Evolutionary conservation across 345 rosid genomes (phyloP).

Genomic region (Draba incana): DNA sequence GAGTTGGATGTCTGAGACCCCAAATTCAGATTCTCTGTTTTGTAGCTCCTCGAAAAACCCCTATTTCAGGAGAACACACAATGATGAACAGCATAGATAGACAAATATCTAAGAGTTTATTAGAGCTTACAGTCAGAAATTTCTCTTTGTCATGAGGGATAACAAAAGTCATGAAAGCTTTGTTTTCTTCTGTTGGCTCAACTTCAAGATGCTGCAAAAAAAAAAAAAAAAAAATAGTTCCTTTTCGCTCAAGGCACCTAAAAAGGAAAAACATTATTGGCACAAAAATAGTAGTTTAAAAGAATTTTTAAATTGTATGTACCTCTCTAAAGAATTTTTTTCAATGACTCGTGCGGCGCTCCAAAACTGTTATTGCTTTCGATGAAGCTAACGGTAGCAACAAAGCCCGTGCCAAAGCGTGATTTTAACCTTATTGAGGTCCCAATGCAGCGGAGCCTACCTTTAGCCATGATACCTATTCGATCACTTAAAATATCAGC

Average conservation of each 20-base stretch:
- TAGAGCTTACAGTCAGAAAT: conserved; percentile 56
- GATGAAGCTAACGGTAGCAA: too few relatives aligned
- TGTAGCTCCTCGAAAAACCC: conserved; percentile 68
- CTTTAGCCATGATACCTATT: too few relatives aligned
- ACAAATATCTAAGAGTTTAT: background rate
- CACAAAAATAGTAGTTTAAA: background rate
- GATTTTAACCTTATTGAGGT: too few relatives aligned
- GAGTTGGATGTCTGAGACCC: conserved; percentile 80
- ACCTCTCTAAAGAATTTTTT: too few relatives aligned
- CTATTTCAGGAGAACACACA: conserved; percentile 37
- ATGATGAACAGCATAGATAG: background rate
- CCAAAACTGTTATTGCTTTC: too few relatives aligned
- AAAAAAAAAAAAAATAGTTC: too few relatives aligned
- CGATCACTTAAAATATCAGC: too few relatives aligned
- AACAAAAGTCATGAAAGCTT: conserved; percentile 74
- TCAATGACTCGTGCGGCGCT: conserved; percentile 51
- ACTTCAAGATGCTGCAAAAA: conserved; percentile 62
- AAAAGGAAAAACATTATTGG: too few relatives aligned
- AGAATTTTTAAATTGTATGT: too few relatives aligned
- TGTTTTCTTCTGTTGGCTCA: conserved; percentile 70
- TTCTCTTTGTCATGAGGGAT: conserved; percentile 81
- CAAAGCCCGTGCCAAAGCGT: too few relatives aligned
- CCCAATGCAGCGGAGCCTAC: too few relatives aligned
- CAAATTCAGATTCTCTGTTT: conserved; percentile 61
- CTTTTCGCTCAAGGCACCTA: too few relatives aligned